A percentile compares a stretch with the other conserved stretches of the same genome.
phyloP scores from a whole-genome alignment of 495 filamentous ascomycete genomes.

The Hypoxylon lienhwacheense region DNA sequence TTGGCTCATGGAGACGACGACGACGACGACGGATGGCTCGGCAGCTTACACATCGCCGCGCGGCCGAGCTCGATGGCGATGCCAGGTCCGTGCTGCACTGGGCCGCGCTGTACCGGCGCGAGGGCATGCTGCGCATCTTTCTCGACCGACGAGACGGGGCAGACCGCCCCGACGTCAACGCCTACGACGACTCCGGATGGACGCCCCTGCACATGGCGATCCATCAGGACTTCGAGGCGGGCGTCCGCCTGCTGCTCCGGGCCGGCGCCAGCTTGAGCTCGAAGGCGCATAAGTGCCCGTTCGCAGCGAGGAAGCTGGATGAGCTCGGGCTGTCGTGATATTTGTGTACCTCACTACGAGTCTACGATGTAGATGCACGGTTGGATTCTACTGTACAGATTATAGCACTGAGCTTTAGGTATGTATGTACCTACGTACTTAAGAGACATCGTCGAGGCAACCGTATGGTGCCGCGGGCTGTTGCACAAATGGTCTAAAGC shows the following conservation, averaged over 20 bases:
- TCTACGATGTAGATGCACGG: too few species aligned
- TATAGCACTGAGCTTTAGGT: background rate
- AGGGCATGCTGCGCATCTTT: conserved; percentile 19
- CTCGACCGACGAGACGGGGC: conserved; percentile 14
- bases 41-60: conserved; percentile 32
- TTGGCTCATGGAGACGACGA: background rate
- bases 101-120: conserved; percentile 29
- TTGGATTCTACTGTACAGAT: too few species aligned
- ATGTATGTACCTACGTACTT: background rate
- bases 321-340: background rate
- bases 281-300: conserved; percentile 18
- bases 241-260: conserved; percentile 14
- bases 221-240: conserved; percentile 27
- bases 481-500: too few species aligned
- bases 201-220: conserved; percentile 36
- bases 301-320: conserved; percentile 1
- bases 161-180: conserved; percentile 20
- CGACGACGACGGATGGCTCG: conserved; percentile 22
- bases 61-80: conserved; percentile 8
- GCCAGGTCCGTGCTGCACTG: conserved; percentile 32
- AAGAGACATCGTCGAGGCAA: too few species aligned
- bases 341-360: background rate
- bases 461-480: too few species aligned
- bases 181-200: conserved; percentile 28
- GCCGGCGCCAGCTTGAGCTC: conserved; percentile 3